Base-by-base conservation (phyloP, 1,139 yeast genomes). In the Yamadazyma aaseri region DNA sequence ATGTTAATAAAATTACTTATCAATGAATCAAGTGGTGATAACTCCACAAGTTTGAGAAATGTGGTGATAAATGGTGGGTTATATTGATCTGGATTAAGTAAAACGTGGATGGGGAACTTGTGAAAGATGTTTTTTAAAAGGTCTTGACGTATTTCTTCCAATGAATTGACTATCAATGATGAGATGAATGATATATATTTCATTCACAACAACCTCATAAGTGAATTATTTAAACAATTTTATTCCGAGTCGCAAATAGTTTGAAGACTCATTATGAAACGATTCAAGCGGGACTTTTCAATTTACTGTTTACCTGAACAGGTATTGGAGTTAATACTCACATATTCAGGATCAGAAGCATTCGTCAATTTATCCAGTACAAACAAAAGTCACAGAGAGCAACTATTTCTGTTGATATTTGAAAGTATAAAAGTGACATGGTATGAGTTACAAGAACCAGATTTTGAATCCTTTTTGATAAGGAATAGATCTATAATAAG, bases 381-480 rank as follows among this genome's bases (percentile, higher is more conserved):
- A 6, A 49, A 47, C 40, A 46, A 35, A 8, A 20, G 30, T 9
- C 55, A 46, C 36, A 49, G 71, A 17, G 16, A 36, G 4, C 49
- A 46, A 23, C 41, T 65, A 5, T 29, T 35, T 0, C 46, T 51
- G 2, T 47, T 45, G 14, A 45, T 63, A 14, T 61, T 65, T 42
- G 31, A 35, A n/a, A 45, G 43, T 11, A 40, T 63, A 9, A 57
- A 57, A 33, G 47, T 57, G 3, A 51, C 55, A 1, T 69, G 75
- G 75, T 41, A 46, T 25, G 49, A 51, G 23, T 41, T 63, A 2
- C 42, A 50, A 15, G 35, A 44, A n/a, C 44, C 40, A n/a, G 36
- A 32, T 6, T 45, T 45, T 27, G 28, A 32, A 13, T 14, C 32
- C 15, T 44, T 46, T 30, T 33, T 44, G 28, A 25, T 17, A 3